phyloP scores from a whole-genome alignment of 768 basidiomycete genomes.

The Podaxis mareebaensis region DNA sequence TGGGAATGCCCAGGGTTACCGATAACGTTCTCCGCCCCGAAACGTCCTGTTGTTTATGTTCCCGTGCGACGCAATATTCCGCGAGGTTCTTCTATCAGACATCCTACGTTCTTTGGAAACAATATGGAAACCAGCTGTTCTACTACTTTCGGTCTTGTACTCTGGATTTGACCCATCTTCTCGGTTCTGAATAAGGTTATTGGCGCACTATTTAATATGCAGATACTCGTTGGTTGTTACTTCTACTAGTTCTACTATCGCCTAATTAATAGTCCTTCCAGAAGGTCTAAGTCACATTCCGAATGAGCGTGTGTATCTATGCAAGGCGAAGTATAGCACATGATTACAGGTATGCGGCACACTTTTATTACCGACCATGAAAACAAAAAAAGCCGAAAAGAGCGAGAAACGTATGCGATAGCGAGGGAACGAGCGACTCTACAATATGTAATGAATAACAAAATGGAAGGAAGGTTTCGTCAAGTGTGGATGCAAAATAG shows the following conservation, averaged over 20 bases:
- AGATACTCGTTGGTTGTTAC: not conserved
- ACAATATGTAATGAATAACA: slow-evolving; percentile 12
- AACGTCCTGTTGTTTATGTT: no score
- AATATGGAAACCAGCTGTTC: not conserved
- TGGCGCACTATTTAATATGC: not conserved
- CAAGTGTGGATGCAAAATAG: slow-evolving; percentile 7
- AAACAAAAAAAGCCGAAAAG: slow-evolving; percentile 10
- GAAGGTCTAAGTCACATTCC: not conserved
- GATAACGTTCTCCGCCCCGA: not conserved
- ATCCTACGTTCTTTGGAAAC: not conserved
- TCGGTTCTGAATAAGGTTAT: not conserved
- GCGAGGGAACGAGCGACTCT: slow-evolving; percentile 9
- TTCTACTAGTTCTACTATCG: not conserved
- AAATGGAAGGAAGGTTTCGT: not conserved
- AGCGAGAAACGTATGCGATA: slow-evolving; percentile 3
- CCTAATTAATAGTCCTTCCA: not conserved
- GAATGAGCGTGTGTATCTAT: slow-evolving; percentile 9
- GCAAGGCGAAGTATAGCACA: slow-evolving; percentile 10
- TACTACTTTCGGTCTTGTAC: not conserved
- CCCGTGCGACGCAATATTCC: not conserved
- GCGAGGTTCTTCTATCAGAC: not conserved
- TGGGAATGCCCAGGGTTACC: not conserved
- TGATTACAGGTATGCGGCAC: slow-evolving; percentile 9
- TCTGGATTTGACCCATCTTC: not conserved
- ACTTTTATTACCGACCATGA: slow-evolving; percentile 5